These are phyloP conservation scores for Talaromyces atroroseus DNA, from an alignment of 2,329 filamentous ascomycete species.

Conservation along the genomic window DNA sequence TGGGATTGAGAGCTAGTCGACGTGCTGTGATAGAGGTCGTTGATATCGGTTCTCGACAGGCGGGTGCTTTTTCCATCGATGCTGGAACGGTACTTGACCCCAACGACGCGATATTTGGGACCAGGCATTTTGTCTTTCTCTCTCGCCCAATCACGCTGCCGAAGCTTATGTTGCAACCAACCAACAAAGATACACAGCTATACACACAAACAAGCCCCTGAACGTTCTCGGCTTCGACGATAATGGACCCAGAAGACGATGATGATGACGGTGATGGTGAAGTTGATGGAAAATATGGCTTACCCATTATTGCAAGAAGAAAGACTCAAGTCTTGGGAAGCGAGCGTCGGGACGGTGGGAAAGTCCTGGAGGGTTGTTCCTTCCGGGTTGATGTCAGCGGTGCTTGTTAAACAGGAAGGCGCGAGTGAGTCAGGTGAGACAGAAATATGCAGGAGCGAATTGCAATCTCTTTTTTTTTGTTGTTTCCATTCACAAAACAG, in stretches of 20 bases:
- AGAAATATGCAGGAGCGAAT: not conserved
- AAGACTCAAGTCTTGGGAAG: conserved; percentile 9
- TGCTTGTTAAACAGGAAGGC: not conserved
- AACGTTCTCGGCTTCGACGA: not conserved
- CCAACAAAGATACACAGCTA: not conserved
- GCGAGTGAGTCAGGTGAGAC: not conserved
- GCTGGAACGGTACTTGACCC: conserved; percentile 11
- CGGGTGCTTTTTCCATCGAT: conserved; percentile 7
- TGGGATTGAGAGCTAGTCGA: not conserved
- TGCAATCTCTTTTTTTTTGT: not conserved
- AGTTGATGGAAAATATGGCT: not conserved
- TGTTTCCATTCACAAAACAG: not conserved
- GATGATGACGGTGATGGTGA: not conserved
- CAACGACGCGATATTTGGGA: conserved; percentile 13
- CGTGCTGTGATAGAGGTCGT: not conserved
- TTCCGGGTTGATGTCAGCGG: not conserved
- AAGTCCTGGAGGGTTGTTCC: conserved; percentile 1
- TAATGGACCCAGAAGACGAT: not conserved
- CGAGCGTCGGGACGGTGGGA: conserved; percentile 10
- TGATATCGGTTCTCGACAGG: conserved; percentile 1
- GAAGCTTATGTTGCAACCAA: conserved; percentile 7
- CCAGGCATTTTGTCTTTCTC: not conserved
- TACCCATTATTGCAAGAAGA: conserved; percentile 8
- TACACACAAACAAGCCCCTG: not conserved
- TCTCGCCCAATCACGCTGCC: conserved; percentile 6